Base-by-base conservation (phyloP, 768 basidiomycete species). In the Tulasnella sp. region DNA sequence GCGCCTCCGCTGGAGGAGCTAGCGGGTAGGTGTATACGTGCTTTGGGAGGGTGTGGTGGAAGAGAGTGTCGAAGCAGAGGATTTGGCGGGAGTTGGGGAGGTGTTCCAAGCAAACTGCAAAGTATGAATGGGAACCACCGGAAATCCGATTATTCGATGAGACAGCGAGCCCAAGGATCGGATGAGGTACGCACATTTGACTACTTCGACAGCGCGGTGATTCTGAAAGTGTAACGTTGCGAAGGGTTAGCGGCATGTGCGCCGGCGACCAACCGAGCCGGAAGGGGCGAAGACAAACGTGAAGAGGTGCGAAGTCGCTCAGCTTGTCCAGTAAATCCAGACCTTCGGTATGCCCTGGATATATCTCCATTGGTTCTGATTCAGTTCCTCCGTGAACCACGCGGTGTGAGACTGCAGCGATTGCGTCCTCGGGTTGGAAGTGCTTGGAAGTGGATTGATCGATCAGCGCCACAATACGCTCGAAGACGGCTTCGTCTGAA, bases 321-420 rank as follows among this genome's bases (percentile, higher is more conserved):
- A 87, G 87, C 82, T 92, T 91, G 4, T 94, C 93, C 71, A 97
- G 88, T 34, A 88, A 88, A 81, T 92, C 89, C 76, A 97, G 91
- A 79, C 93, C 91, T 79, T 92, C 88, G 83, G 90, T 92, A 44
- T 93, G 90, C 76, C 91, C 87, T 48, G 91, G 86, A 56, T 88
- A 90, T 79, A 98, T 90, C 48, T 90, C 79, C 27, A 95, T 90
- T 0, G 94, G 93, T 39, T 90, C 87, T n/a, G 86, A 86, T 82
- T 92, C 93, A 71, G 91, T 89, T 2, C 95, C 96, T 3, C 96
- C 96, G 82, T 97, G 96, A 1, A 98, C 96, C 62, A 96, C 92
- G 48, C 91, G 89, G 83, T 94, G 93, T 81, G 92, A 92, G n/a
- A 93, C 86, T 79, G 90, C 86, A 8, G 83, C 84, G 80, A 94